Base-by-base conservation (phyloP, 2,329 filamentous ascomycete genomes). In the Chalaropsis thielavioides region DNA sequence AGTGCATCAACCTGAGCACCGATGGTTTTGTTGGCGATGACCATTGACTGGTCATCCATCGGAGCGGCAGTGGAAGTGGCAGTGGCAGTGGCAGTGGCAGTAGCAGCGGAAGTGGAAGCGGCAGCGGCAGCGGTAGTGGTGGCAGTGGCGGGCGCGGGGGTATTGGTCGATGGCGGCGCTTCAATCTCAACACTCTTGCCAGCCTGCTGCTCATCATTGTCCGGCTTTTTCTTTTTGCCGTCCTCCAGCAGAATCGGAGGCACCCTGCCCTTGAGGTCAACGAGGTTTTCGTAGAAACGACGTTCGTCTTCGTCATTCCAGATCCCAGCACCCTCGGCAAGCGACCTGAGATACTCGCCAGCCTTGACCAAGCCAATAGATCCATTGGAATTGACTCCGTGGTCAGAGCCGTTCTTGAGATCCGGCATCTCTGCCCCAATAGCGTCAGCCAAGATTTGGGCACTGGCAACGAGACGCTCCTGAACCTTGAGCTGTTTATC, bases 221-320 rank as follows among this genome's bases (percentile, higher is more conserved):
- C 92, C 3, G 78, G 61, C 73, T 95, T 96, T 77, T 95, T 96
- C 78, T 96, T 97, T 76, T 95, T 96, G 63, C 84, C 85, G 70
- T 97, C 94, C 72, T 99, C 94, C 0, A 99, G 83, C 8, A 99
- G 79, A 70, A 99, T 95, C 1, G 88, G 88, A 0, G 94, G 95
- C 2, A 99, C 94, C 70, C 96, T 95, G 70, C 95, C 94, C 72
- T 95, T 96, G 17, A 99, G 78, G 72, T 99, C 94, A 13, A 95
- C 88, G 11, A 99, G 76, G 69, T 96, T 97, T 77, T 99, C 94
- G 76, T 99, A 99, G 74, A 99, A 99, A 67, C 94, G 89, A 67
- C 94, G 86, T 75, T 99, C 92, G 64, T 99, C 94, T 72, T 99
- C 94, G 70, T 99, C 94, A 76, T 96, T 92, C 94, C 94, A 99